phyloP scores from a whole-genome alignment of 495 filamentous ascomycete species.

The Penicillium pulvis region DNA sequence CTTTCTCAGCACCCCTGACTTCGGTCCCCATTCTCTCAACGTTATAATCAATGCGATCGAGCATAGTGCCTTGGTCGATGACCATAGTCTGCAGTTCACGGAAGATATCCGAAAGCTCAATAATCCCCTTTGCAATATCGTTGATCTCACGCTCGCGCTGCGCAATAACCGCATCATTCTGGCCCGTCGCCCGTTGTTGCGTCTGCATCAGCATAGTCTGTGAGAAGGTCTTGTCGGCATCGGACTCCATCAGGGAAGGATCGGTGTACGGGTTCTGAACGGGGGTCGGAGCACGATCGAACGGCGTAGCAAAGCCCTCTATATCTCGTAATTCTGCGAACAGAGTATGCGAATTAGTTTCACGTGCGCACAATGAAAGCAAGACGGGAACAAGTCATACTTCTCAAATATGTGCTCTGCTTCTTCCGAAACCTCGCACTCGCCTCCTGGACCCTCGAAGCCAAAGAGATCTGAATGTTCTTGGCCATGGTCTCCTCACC shows the following conservation, averaged over 20 bases:
- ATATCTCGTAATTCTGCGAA: constrained; percentile 79
- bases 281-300: constrained; percentile 67
- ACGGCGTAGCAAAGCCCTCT: constrained; percentile 61
- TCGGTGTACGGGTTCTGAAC: constrained; percentile 67
- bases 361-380: not conserved
- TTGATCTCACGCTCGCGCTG: constrained; percentile 97
- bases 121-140: constrained; percentile 96
- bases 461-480: constrained; percentile 92
- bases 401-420: constrained; percentile 94
- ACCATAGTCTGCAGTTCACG: constrained; percentile 95
- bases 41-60: constrained; percentile 98
- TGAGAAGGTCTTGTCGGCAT: constrained; percentile 88
- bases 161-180: constrained; percentile 81
- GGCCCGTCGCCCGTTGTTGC: constrained; percentile 64
- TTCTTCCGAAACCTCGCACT: constrained; percentile 93
- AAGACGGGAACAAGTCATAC: constrained; percentile 48
- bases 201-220: constrained; percentile 83
- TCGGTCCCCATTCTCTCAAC: constrained; percentile 88
- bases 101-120: constrained; percentile 94
- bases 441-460: constrained; percentile 85
- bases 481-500: constrained; percentile 93
- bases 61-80: constrained; percentile 97
- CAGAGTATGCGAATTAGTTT: not conserved
- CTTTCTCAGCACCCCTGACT: constrained; percentile 89
- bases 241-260: constrained; percentile 84